Evolutionary conservation across 177 flowering plant genomes (phyloP).

Genomic region (Tripterygium wilfordii): DNA sequence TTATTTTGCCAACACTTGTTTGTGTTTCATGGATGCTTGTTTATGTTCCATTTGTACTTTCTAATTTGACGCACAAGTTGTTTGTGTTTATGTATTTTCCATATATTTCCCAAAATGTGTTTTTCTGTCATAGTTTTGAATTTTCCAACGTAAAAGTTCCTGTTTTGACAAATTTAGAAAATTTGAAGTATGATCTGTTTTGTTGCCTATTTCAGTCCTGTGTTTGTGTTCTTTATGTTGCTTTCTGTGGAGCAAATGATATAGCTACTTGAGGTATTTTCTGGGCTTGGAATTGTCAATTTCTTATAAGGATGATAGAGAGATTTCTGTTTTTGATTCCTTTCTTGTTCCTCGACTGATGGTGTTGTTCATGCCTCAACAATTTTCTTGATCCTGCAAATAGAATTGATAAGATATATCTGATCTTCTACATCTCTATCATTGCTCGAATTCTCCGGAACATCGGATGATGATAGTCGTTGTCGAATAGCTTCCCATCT

Average conservation of each 20-base stretch:
- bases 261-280: neutral
- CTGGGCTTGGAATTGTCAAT: constrained; percentile 20
- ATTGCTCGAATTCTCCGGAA: constrained; percentile 19
- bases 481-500: too few species aligned
- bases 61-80: constrained; percentile 5
- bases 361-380: constrained; percentile 16
- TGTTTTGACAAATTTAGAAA: neutral
- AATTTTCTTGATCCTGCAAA: constrained; percentile 17
- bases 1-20: constrained; percentile 5
- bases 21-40: constrained; percentile 2
- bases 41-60: neutral
- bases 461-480: constrained; percentile 20
- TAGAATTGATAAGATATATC: constrained; percentile 17
- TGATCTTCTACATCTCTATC: constrained; percentile 32
- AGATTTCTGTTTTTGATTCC: constrained; percentile 7
- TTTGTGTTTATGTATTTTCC: neutral
- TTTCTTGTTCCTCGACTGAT: constrained; percentile 10
- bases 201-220: neutral
- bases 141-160: neutral
- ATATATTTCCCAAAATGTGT: too few species aligned
- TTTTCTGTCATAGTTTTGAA: too few species aligned
- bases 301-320: constrained; percentile 10
- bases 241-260: neutral
- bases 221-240: too few species aligned
- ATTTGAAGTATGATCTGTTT: neutral